phyloP scores from a whole-genome alignment of 2,329 filamentous ascomycete genomes.

The Zelopaecilomyces penicillatus region DNA sequence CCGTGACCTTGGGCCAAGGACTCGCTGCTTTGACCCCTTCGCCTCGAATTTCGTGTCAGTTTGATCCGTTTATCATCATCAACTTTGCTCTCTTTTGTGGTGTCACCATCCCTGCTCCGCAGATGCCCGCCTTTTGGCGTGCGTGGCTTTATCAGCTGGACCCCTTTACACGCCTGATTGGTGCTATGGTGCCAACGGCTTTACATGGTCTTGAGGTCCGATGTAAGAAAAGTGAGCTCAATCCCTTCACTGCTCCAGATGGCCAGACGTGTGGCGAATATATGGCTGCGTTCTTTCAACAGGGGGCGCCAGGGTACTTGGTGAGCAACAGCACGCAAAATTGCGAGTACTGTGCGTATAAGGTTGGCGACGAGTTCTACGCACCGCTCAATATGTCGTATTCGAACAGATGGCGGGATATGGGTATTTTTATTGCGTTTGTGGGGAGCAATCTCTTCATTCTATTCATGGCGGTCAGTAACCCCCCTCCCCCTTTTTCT shows the following conservation, averaged over 20 bases:
- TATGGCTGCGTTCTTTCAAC: conserved; percentile 61
- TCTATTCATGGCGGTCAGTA: conserved; percentile 44
- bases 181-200: conserved; percentile 71
- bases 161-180: conserved; percentile 74
- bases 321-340: conserved; percentile 53
- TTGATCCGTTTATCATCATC: conserved; percentile 77
- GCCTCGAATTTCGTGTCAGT: conserved; percentile 68
- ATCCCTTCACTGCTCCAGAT: conserved; percentile 56
- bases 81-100: conserved; percentile 81
- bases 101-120: conserved; percentile 69
- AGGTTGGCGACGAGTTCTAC: conserved; percentile 74
- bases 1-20: conserved; percentile 69
- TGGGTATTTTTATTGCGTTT: conserved; percentile 71
- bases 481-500: background rate
- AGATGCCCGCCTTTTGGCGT: conserved; percentile 73
- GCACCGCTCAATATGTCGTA: conserved; percentile 57
- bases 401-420: conserved; percentile 65
- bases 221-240: conserved; percentile 56
- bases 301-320: conserved; percentile 65
- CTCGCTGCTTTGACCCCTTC: conserved; percentile 70
- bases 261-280: conserved; percentile 66
- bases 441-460: conserved; percentile 68
- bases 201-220: conserved; percentile 56
- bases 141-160: conserved; percentile 76
- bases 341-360: conserved; percentile 78